Conservation (phyloP, 2,329 filamentous ascomycete species). For the Waltergamsia citrina region DNA sequence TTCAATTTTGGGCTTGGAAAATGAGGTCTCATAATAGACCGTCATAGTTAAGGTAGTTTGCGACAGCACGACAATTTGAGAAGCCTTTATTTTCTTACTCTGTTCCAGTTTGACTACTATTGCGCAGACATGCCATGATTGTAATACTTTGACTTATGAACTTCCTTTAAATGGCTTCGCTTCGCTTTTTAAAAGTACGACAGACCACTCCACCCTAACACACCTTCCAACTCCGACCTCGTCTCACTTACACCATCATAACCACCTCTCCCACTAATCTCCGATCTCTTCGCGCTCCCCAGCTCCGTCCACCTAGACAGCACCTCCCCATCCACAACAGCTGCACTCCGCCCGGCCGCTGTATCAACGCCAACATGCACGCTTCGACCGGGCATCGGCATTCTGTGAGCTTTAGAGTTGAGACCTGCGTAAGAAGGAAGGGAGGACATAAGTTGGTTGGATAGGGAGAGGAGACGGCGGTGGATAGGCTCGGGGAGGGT, state of each 20-base stretch:
- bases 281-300: conserved; percentile 58
- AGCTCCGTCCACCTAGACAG: conserved; percentile 69
- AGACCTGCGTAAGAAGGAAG: conserved; percentile 70
- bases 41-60: too few relatives aligned
- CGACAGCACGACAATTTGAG: too few relatives aligned
- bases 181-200: conserved; percentile 37
- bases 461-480: conserved; percentile 71
- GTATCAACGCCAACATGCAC: conserved; percentile 45
- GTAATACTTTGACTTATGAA: too few relatives aligned
- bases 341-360: conserved; percentile 54
- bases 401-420: conserved; percentile 73
- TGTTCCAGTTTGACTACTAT: too few relatives aligned
- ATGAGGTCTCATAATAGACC: too few relatives aligned
- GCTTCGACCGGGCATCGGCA: conserved; percentile 35
- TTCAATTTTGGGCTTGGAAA: too few relatives aligned
- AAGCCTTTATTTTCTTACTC: too few relatives aligned
- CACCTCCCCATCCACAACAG: conserved; percentile 70
- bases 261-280: conserved; percentile 68
- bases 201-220: conserved; percentile 55
- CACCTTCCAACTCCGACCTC: conserved; percentile 57
- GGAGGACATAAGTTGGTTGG: conserved; percentile 68
- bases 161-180: too few relatives aligned
- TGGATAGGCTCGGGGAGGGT: conserved; percentile 74
- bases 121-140: too few relatives aligned
- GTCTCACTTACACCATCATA: conserved; percentile 55